A percentile compares a stretch with the other conserved stretches of the same genome.
phyloP scores from a whole-genome alignment of 139 green algal genomes.

The Haematococcus sp. region DNA sequence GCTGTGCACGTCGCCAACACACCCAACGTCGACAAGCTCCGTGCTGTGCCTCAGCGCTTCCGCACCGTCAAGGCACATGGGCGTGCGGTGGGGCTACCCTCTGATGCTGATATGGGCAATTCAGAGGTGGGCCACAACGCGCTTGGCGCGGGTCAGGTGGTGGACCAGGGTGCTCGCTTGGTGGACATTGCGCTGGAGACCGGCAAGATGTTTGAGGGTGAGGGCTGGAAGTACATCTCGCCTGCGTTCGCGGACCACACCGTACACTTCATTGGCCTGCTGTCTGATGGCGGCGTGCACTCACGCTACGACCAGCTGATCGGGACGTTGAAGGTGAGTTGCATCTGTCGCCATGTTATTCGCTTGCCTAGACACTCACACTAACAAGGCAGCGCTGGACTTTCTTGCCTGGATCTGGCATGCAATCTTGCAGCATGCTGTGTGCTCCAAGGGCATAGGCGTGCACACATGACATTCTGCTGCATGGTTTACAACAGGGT shows the following conservation, averaged over 20 bases:
- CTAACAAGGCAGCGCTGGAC: neutral
- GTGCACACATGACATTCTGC: no score
- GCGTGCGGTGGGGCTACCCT: constrained; percentile 88
- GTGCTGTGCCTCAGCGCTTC: constrained; percentile 36
- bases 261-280: constrained; percentile 93
- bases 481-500: constrained; percentile 29
- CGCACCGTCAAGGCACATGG: constrained; percentile 84
- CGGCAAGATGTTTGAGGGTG: constrained; percentile 71
- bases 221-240: constrained; percentile 84
- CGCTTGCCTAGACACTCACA: neutral
- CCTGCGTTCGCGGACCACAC: constrained; percentile 79
- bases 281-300: constrained; percentile 94
- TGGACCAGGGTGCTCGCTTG: constrained; percentile 89
- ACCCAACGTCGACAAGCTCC: constrained; percentile 70
- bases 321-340: constrained; percentile 23
- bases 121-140: constrained; percentile 93
- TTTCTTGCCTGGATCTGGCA: no score
- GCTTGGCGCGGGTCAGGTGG: constrained; percentile 88
- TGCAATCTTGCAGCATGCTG: neutral
- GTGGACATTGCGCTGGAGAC: constrained; percentile 89
- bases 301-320: constrained; percentile 84
- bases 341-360: neutral
- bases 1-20: constrained; percentile 75
- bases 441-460: constrained; percentile 28
- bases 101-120: constrained; percentile 94